A percentile compares a stretch with the other conserved stretches of the same genome.
Evolutionary conservation across 768 basidiomycete genomes (phyloP).

Genomic region (Termitomyces sp.): DNA sequence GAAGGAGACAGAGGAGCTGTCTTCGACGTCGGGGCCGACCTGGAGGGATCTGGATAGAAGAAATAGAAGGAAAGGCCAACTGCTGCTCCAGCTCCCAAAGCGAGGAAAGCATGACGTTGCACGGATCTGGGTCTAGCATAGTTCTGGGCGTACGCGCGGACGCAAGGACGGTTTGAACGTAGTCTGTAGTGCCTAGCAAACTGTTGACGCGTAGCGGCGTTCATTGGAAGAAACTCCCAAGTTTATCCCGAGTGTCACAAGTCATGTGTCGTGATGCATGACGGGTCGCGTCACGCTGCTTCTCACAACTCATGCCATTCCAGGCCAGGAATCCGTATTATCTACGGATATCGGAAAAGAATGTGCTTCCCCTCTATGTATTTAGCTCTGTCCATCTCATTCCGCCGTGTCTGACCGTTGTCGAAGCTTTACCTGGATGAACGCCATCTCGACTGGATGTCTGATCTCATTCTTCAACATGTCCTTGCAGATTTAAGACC

Average conservation of each 20-base stretch:
- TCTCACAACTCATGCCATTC: slow-evolving; percentile 47
- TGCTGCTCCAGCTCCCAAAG: slow-evolving; percentile 18
- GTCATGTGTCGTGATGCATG: slow-evolving; percentile 10
- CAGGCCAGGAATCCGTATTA: slow-evolving; percentile 75
- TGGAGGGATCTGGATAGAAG: slow-evolving; percentile 44
- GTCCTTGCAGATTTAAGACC: slow-evolving; percentile 78
- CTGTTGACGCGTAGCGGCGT: slow-evolving; percentile 6
- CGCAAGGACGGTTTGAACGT: neutral
- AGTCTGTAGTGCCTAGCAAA: slow-evolving; percentile 2
- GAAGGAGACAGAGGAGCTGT: slow-evolving; percentile 36
- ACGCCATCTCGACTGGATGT: slow-evolving; percentile 88
- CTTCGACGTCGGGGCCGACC: slow-evolving; percentile 36
- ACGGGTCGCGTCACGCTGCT: slow-evolving; percentile 8
- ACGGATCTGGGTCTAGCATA: neutral
- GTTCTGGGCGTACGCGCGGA: slow-evolving; percentile 3
- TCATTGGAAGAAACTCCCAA: slow-evolving; percentile 7
- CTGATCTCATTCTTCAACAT: slow-evolving; percentile 70
- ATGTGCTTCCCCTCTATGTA: slow-evolving; percentile 75
- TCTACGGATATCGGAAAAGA: slow-evolving; percentile 69
- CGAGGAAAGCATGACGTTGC: neutral
- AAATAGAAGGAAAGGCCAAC: slow-evolving; percentile 44
- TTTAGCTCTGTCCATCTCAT: slow-evolving; percentile 23
- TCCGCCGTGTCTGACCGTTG: neutral
- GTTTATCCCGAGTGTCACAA: slow-evolving; percentile 6
- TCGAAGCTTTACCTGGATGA: slow-evolving; percentile 68